Conservation (phyloP, 768 basidiomycete genomes). For the Tricholoma sp. region DNA sequence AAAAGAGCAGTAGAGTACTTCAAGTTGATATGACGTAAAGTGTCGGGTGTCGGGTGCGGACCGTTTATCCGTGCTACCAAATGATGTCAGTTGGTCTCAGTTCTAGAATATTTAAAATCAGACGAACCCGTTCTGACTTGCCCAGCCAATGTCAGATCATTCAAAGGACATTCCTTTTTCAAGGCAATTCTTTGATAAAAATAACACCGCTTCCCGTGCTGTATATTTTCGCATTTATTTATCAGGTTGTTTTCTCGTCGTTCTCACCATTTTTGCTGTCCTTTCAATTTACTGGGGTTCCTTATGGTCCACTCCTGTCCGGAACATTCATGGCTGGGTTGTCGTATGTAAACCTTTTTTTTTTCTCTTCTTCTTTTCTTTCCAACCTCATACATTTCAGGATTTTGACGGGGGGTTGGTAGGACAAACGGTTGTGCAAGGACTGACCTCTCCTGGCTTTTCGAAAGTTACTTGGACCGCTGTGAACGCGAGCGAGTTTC, state of each 20-base stretch:
- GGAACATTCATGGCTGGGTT: conserved; percentile 49
- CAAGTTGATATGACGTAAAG: conserved; percentile 31
- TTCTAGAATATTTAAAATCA: conserved; percentile 9
- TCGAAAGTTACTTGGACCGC: conserved; percentile 42
- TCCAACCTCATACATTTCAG: conserved; percentile 22
- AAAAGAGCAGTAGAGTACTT: conserved; percentile 18
- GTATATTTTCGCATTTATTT: conserved; percentile 43
- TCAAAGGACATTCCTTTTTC: conserved; percentile 7
- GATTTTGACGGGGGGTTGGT: conserved; percentile 57
- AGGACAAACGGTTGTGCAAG: conserved; percentile 40
- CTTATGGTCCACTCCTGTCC: conserved; percentile 38
- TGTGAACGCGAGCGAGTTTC: conserved; percentile 37
- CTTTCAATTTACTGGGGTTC: conserved; percentile 56
- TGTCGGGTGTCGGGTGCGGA: too few species aligned
- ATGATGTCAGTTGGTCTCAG: too few species aligned
- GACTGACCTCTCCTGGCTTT: conserved; percentile 23
- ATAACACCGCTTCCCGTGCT: conserved; percentile 26
- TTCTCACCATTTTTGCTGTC: conserved; percentile 41
- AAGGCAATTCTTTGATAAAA: conserved; percentile 24
- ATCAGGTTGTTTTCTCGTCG: conserved; percentile 29
- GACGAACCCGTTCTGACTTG: not conserved
- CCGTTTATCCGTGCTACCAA: too few species aligned
- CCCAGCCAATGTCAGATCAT: not conserved
- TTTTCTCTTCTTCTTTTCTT: not conserved
- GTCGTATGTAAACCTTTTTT: conserved; percentile 34